Evolutionary conservation across 495 filamentous ascomycete species (phyloP), one percentile per base, ranked within the genome.

Genomic region (Penicillium salamii): DNA sequence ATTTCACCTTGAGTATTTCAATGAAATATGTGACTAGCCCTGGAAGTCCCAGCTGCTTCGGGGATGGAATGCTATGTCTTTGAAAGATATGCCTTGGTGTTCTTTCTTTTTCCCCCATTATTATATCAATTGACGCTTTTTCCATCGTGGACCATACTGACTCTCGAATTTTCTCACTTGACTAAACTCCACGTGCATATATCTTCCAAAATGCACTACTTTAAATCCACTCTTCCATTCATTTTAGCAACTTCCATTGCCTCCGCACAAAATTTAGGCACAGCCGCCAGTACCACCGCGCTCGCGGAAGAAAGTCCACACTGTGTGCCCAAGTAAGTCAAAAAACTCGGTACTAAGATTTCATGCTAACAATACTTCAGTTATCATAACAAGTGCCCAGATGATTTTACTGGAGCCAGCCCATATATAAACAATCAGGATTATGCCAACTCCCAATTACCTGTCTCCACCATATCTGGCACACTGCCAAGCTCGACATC

Each of bases 21-120:
- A n/a, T n/a, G n/a, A 26, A 26, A 8, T 26, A 26, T 26, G 23
- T 26, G 23, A 26, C 23, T 26, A 26, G 4, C 8, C 8, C 23
- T 3, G 23, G 3, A 26, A 26, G 23, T 3, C 3, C 23, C 23
- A 26, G 23, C 29, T 12, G 5, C 12, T 5, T 32, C 3, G 26
- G 9, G 43, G 18, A n/a, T 37, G 24, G 44, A 46, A 46, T 46
- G 44, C 20, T 29, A 12, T 46, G 44, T 46, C 44, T 46, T 37
- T 37, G 23, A 28, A 9, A 28, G 33, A 36, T 26, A 33, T 18
- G 19, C 14, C 19, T 12, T 17, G 5, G 36, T 26, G 23, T 26
- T 26, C 23, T 26, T n/a, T n/a, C n/a, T 26, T 8, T 26, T 26
- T 26, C 23, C 23, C 23, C n/a, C n/a, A n/a, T n/a, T n/a, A n/a